These are phyloP conservation scores for Diaporthe batatas DNA, from an alignment of 2,329 filamentous ascomycete genomes.

Conservation along the genomic window DNA sequence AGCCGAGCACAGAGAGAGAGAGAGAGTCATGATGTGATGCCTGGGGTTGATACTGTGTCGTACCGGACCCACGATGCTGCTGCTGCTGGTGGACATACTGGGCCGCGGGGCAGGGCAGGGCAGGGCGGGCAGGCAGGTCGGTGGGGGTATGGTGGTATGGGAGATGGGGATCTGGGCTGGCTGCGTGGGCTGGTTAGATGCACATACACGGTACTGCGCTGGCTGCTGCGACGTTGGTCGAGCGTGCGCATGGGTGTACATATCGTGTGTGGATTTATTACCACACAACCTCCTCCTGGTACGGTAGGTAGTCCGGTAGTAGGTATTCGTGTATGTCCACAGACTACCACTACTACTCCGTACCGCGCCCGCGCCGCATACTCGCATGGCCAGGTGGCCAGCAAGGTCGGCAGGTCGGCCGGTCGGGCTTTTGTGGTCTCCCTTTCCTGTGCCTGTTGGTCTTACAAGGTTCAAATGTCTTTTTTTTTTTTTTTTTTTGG, in stretches of 20 bases:
- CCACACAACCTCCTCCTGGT: too few species aligned
- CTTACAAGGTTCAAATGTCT: too few species aligned
- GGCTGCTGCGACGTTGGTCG: too few species aligned
- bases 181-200: too few species aligned
- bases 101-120: too few species aligned
- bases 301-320: too few species aligned
- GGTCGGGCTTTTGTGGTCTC: not conserved
- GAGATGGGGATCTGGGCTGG: not conserved
- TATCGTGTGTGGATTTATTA: not conserved
- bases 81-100: not conserved
- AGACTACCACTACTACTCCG: too few species aligned
- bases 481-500: too few species aligned
- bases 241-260: too few species aligned
- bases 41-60: too few species aligned
- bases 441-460: not conserved
- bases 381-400: not conserved
- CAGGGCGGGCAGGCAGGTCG: not conserved
- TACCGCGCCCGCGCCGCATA: too few species aligned
- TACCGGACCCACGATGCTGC: constrained; percentile 1
- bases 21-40: constrained; percentile 25
- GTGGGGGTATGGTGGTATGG: not conserved
- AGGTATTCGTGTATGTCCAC: too few species aligned
- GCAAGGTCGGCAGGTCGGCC: not conserved
- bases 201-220: not conserved
- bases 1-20: not conserved